Base-by-base conservation (phyloP, 2,329 filamentous ascomycete genomes). In the Clarireedia hainanense region DNA sequence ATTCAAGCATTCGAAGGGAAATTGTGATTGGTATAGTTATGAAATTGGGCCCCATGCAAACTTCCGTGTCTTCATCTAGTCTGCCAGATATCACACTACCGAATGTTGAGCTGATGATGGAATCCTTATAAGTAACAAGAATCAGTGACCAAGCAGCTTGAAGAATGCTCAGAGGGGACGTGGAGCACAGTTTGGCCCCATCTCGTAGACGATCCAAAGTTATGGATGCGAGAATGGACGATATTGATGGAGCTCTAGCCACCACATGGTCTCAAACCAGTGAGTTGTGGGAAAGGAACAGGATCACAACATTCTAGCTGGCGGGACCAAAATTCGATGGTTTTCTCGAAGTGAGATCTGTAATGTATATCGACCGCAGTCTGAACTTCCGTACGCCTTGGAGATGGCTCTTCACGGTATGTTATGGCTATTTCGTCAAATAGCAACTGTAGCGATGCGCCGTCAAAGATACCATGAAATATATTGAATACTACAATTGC, bases 141-240 rank as follows among this genome's bases (percentile, higher is more conserved):
- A 54, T 26, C 20, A 54, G 39, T 39, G 52, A 27, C 52, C 52
- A 54, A 17, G 52, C 52, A 2, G 52, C 45, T 20, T 51, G 37
- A 14, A 51, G 24, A 34, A 51, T 51, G 7, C 49, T 51, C 23
- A 43, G 20, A 5, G 49, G 37, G n/a, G 37, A 51, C 12, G 49
- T 51, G 9, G 49, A 51, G 23, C 49, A 51, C 6, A 15, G 26
- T 40, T 40, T 51, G 9, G 49, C 49, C n/a, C 49, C 37, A 34
- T 51, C 23, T 17, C 36, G 34, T 27, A 51, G 17, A 17, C 9
- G 9, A 20, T 51, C 24, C 14, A 43, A 40, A 27, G 9, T 24
- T 17, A 51, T 14, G 17, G 37, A 51, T 23, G 49, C 49, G 17
- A 27, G 24, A 17, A 43, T 51, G 26, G 37, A 51, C 10, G 37